Percentiles rank a stretch among this genome's conserved stretches.
phyloP scores from a whole-genome alignment of 2,329 filamentous ascomycete species.

The Colletotrichum sublineola region DNA sequence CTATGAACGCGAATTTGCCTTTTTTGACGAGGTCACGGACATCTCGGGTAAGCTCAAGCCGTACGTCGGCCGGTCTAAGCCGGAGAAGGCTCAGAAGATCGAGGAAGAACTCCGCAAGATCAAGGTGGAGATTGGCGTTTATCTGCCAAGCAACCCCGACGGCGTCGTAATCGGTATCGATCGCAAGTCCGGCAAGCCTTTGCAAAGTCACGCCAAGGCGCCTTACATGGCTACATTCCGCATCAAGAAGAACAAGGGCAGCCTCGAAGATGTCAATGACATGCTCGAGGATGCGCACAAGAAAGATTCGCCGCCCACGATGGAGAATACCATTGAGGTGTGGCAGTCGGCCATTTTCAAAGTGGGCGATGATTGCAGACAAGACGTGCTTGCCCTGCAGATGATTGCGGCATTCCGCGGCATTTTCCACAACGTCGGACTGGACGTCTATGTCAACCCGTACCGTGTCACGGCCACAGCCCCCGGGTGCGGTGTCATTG shows the following conservation, averaged over 20 bases:
- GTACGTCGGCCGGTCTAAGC: constrained; percentile 90
- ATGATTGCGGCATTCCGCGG: constrained; percentile 98
- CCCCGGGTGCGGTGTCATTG: constrained; percentile 97
- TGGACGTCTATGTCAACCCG: constrained; percentile 97
- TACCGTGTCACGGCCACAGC: constrained; percentile 98
- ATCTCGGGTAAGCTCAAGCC: constrained; percentile 97
- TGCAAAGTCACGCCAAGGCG: constrained; percentile 98
- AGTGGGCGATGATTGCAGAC: constrained; percentile 97
- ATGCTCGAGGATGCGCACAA: constrained; percentile 63
- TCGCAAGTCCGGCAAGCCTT: constrained; percentile 94
- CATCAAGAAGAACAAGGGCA: constrained; percentile 82
- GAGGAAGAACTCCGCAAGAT: constrained; percentile 98
- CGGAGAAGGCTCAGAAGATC: constrained; percentile 99
- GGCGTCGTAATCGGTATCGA: constrained; percentile 98
- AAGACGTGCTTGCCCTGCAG: constrained; percentile 95
- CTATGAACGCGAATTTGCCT: constrained; percentile 95
- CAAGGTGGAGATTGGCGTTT: constrained; percentile 96
- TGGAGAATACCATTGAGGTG: constrained; percentile 81
- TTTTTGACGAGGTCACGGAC: constrained; percentile 96
- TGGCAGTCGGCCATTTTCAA: constrained; percentile 99
- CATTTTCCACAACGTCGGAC: constrained; percentile 93
- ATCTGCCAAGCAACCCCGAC: constrained; percentile 96
- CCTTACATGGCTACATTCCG: constrained; percentile 99
- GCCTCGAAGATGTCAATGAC: constrained; percentile 65
- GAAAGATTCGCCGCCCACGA: constrained; percentile 47